Conservation (phyloP, 768 basidiomycete genomes). For the Hypsizygus marmoreus region DNA sequence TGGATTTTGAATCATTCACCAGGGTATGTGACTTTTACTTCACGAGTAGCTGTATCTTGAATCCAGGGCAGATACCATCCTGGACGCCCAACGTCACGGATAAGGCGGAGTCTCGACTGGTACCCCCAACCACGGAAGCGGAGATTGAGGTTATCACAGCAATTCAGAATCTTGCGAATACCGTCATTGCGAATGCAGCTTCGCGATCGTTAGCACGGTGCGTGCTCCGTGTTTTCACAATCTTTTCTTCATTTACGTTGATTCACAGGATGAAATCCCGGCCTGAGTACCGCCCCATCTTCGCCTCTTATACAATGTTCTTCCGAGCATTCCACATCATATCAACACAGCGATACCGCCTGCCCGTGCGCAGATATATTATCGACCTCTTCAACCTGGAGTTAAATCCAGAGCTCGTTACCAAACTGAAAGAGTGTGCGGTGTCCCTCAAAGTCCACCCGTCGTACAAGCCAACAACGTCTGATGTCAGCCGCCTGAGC, state of each 20-base stretch:
- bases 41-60: not conserved
- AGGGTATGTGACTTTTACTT: constrained; percentile 51
- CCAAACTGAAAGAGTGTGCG: constrained; percentile 53
- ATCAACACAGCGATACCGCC: constrained; percentile 85
- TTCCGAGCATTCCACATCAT: constrained; percentile 87
- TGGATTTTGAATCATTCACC: constrained; percentile 79
- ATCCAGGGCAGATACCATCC: constrained; percentile 59
- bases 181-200: constrained; percentile 93
- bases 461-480: constrained; percentile 40
- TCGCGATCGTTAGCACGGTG: constrained; percentile 88
- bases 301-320: constrained; percentile 76
- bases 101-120: constrained; percentile 48
- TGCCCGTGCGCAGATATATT: constrained; percentile 91
- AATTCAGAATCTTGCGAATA: constrained; percentile 92
- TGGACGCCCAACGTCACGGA: constrained; percentile 53
- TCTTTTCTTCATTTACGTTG: constrained; percentile 2
- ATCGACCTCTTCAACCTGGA: constrained; percentile 90
- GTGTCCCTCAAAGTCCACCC: constrained; percentile 50
- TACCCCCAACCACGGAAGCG: constrained; percentile 63
- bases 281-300: constrained; percentile 72
- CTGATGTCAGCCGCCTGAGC: constrained; percentile 54
- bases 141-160: constrained; percentile 87
- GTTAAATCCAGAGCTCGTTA: constrained; percentile 63
- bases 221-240: constrained; percentile 19
- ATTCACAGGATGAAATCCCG: constrained; percentile 70